These are phyloP conservation scores for Nicotiana otophora DNA, from an alignment of 257 asterid genomes.

Conservation along the genomic window DNA sequence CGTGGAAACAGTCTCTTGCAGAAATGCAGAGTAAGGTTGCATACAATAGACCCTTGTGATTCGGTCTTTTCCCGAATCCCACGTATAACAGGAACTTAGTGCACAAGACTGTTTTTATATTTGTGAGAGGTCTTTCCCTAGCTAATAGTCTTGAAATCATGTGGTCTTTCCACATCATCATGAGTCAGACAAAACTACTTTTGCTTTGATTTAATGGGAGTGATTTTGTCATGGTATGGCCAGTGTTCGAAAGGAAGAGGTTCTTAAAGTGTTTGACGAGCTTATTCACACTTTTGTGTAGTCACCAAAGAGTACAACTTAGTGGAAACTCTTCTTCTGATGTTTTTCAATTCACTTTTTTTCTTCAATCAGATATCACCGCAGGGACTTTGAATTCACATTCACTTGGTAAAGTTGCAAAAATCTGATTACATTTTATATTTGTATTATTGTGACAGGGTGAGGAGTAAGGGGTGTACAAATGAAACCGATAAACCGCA, in stretches of 20 bases:
- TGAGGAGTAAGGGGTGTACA: neutral
- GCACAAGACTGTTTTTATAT: accelerated
- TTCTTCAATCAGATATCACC: neutral
- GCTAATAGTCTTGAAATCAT: constrained; percentile 13
- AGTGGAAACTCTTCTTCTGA: constrained; percentile 11
- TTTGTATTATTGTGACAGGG: neutral
- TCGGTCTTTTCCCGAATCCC: accelerated
- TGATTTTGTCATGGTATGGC: constrained; percentile 33
- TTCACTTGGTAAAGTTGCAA: neutral
- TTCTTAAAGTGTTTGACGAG: constrained; percentile 24
- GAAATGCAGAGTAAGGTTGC: no score
- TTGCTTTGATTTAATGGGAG: constrained; percentile 13
- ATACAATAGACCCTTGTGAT: no score
- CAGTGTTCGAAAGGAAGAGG: constrained; percentile 25
- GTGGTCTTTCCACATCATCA: constrained; percentile 34
- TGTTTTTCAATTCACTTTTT: constrained; percentile 11
- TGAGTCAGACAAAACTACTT: constrained; percentile 42
- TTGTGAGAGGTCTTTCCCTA: neutral
- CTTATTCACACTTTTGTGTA: constrained; percentile 15
- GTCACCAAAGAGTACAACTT: constrained; percentile 16
- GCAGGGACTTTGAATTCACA: neutral
- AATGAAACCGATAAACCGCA: no score
- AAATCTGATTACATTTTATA: neutral
- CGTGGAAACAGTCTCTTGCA: no score
- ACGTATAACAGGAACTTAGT: accelerated